Evolutionary conservation across 805 yeast genomes (phyloP), one percentile per base, ranked within the genome.

Genomic region (Monosporozyma aquatica): DNA sequence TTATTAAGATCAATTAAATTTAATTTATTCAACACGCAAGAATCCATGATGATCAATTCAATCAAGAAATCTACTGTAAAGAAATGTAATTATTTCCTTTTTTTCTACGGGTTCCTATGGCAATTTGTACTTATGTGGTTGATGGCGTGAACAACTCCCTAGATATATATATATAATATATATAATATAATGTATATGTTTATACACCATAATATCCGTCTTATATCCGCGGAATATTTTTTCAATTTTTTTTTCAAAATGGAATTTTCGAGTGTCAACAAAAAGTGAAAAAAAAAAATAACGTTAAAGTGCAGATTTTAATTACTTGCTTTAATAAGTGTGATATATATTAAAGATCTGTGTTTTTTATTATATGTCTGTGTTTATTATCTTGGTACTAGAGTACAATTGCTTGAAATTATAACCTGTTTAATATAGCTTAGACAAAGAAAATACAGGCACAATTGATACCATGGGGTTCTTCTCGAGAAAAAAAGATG

Each of bases 21-120:
- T 48, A 67, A 68, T 47, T 38, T 68, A 11, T 66, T 67, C 43
- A 68, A 69, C 43, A 66, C 76, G 11, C 76, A 75, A 41, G 76
- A 75, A 32, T 72, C 85, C 42, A 50, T 61, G 46, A 49, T 47
- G 15, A 37, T 37, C 14, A 53, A 47, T 23, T 30, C 41, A 14
- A 41, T 61, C 35, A 75, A 82, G 43, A 72, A 77, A 34, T 76
- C 76, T 21, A 82, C 82, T 46, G 75, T 87, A 48, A 81, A 85
- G 61, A 75, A 83, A 46, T 76, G 96, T 51, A 82, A 92, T 45
- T 95, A 90, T 55, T 90, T 84, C 59, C 67, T 90, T 49, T 87
- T 90, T 54, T 69, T 82, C 33, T 90, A 90, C 62, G 80, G 95
- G 7, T 86, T 87, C 54, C 70, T 84, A 13, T 71, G 87, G 55